These are phyloP conservation scores for Pichia sp. DNA, from an alignment of 1,139 yeast species.

Conservation along the genomic window DNA sequence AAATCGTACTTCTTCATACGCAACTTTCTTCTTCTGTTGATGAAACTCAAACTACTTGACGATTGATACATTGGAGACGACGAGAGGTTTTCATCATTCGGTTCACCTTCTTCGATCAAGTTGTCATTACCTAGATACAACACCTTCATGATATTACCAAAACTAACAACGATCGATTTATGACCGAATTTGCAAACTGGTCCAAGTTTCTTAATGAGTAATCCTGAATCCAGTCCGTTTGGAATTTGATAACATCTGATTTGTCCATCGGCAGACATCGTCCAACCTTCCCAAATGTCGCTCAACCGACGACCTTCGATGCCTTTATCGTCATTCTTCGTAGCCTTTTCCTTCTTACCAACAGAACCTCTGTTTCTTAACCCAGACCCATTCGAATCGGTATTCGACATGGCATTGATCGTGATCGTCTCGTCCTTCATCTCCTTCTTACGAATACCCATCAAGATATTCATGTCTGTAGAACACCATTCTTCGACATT, in stretches of 20 bases:
- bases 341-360: neutral
- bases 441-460: slow-evolving; percentile 61
- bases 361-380: neutral
- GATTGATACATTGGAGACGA: slow-evolving; percentile 28
- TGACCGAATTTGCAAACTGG: slow-evolving; percentile 69
- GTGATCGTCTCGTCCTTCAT: neutral
- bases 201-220: slow-evolving; percentile 48
- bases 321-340: neutral
- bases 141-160: slow-evolving; percentile 70
- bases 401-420: neutral
- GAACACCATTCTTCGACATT: slow-evolving; percentile 74
- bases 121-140: slow-evolving; percentile 69
- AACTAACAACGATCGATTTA: slow-evolving; percentile 70
- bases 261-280: slow-evolving; percentile 64
- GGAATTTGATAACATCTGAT: slow-evolving; percentile 63
- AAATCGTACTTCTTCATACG: slow-evolving; percentile 35
- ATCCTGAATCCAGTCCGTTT: slow-evolving; percentile 40
- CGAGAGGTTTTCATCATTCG: slow-evolving; percentile 26
- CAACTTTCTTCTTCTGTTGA: slow-evolving; percentile 47
- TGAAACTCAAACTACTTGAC: slow-evolving; percentile 42
- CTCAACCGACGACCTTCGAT: slow-evolving; percentile 20
- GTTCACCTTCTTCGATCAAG: slow-evolving; percentile 37
- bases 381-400: neutral
- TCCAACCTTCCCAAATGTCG: slow-evolving; percentile 77
- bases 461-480: slow-evolving; percentile 72